A percentile compares a stretch with the other conserved stretches of the same genome.
Evolutionary conservation across 495 filamentous ascomycete genomes (phyloP).

Genomic region (Talaromyces borbonicus): DNA sequence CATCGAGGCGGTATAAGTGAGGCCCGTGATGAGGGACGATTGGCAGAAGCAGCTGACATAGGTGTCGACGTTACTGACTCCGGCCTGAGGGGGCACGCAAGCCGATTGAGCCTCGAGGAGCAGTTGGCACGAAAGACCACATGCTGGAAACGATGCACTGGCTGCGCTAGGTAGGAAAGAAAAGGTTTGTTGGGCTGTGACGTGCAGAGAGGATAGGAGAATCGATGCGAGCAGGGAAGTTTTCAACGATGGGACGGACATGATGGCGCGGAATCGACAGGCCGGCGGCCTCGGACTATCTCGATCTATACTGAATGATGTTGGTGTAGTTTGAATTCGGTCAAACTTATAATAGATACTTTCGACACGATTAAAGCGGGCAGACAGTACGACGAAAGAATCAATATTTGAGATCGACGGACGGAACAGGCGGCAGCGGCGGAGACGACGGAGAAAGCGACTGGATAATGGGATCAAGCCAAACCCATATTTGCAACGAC

Average conservation of each 20-base stretch:
- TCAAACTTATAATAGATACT: too few relatives aligned
- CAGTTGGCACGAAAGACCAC: slow-evolving; percentile 35
- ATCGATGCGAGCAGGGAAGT: not conserved
- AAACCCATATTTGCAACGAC: slow-evolving; percentile 2
- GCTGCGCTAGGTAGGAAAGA: slow-evolving; percentile 22
- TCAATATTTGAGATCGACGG: too few relatives aligned
- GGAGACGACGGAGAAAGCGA: not conserved
- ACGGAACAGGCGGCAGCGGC: too few relatives aligned
- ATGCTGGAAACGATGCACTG: slow-evolving; percentile 36
- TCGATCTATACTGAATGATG: too few relatives aligned
- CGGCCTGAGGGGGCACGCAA: slow-evolving; percentile 32
- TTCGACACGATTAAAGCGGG: not conserved
- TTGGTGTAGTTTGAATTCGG: not conserved
- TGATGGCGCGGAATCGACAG: too few relatives aligned
- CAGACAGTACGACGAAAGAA: too few relatives aligned
- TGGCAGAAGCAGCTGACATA: slow-evolving; percentile 50
- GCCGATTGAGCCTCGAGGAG: slow-evolving; percentile 34
- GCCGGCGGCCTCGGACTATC: too few relatives aligned
- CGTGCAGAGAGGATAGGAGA: slow-evolving; percentile 3
- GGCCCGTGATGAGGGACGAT: slow-evolving; percentile 18
- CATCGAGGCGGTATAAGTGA: slow-evolving; percentile 23
- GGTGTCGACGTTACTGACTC: slow-evolving; percentile 19
- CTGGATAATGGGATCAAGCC: slow-evolving; percentile 2
- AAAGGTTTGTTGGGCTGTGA: slow-evolving; percentile 1
- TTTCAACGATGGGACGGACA: slow-evolving; percentile 2